Evolutionary conservation across 2,329 filamentous ascomycete species (phyloP).

Genomic region (Neopestalotiopsis sp.): DNA sequence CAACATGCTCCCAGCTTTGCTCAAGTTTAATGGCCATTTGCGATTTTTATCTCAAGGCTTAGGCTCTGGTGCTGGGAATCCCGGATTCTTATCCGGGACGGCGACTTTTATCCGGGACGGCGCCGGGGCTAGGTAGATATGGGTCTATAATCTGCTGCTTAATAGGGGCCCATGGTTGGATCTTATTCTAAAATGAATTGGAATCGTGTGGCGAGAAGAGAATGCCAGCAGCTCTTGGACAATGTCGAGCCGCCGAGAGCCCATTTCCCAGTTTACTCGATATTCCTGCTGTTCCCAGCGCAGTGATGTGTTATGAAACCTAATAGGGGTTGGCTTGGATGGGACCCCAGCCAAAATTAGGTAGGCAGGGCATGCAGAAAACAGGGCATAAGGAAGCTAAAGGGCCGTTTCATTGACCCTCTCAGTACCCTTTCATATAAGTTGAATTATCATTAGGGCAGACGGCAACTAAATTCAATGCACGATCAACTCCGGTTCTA

Average conservation of each 20-base stretch:
- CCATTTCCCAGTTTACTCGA: neutral
- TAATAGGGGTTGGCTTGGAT: neutral
- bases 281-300: too few species aligned
- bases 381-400: neutral
- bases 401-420: neutral
- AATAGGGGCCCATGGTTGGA: neutral
- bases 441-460: neutral
- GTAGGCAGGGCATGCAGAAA: neutral
- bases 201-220: neutral
- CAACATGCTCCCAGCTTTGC: too few species aligned
- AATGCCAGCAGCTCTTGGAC: neutral
- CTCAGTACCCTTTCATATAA: neutral
- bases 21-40: too few species aligned
- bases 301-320: too few species aligned
- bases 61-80: neutral
- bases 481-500: neutral
- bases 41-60: neutral
- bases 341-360: neutral
- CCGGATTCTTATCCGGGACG: neutral
- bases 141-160: neutral
- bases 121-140: neutral
- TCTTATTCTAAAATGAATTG: neutral
- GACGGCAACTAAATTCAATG: neutral
- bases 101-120: neutral
- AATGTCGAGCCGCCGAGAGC: slow-evolving; percentile 2